Evolutionary conservation across 371 early-diverging fungal species (phyloP), one percentile per base, ranked within the genome.

Genomic region (Blastocladiella emersonii): DNA sequence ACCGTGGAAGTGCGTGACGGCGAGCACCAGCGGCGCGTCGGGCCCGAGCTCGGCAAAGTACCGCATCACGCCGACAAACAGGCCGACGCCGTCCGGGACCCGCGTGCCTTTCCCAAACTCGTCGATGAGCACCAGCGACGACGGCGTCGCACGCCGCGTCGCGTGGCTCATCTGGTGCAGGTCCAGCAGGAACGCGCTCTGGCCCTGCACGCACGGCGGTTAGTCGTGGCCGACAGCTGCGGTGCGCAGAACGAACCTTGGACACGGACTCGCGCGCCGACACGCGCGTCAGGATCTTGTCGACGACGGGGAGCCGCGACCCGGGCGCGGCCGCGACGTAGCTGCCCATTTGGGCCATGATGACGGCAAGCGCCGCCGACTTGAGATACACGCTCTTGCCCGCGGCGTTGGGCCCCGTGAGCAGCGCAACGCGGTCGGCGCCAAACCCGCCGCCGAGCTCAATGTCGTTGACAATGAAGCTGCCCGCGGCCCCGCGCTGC

Each of bases 341-440:
- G 44, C 67, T 55, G 23, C 74, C 74, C 37, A 74, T 65, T 21
- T 74, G 74, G 25, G 70, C 67, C 65, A 74, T 53, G 30, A 65
- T 67, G 6, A 72, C 66, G 32, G 63, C 55, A 15, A 72, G 63
- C n/a, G 66, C 73, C 17, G 37, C 55, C 21, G 68, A 66, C 21
- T 70, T 68, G 4, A 68, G 25, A 17, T 66, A 36, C 4, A 70
- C 66, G 55, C 65, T 66, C 48, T 72, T 72, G 13, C 72, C 72
- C 1, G 70, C 68, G 0, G 64, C 66, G 23, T 72, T 72, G 0
- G 72, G 68, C 0, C 72, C 72, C 12, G 68, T 53, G n/a, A 72
- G 34, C 0, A 70, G 45, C 3, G 60, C 15, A 10, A 30, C 7
- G 19, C 15, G 35, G 41, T 67, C 67, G 25, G 34, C 4, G 45